Evolutionary conservation across 2,329 filamentous ascomycete species (phyloP), one percentile per base, ranked within the genome.

Genomic region (Pseudogymnoascus sp.): DNA sequence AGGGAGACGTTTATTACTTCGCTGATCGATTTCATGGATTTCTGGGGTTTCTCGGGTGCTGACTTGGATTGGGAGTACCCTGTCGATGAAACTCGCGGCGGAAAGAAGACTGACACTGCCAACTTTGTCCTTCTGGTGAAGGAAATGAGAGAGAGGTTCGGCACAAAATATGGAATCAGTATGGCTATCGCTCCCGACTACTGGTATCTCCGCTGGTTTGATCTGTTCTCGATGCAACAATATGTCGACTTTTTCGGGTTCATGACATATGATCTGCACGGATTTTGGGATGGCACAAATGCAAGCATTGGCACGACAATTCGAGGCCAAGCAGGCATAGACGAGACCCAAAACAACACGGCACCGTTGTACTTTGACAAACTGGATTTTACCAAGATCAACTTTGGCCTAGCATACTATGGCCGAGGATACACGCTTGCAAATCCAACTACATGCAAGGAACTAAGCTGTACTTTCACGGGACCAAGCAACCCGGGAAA

Each of bases 61-160:
- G 78, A 82, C 62, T 63, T 81, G 0, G 77, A 80, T 63, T 80
- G 78, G 79, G 77, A 81, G 60, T 80, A 76, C 62, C 78, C 78
- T 0, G 75, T 56, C 0, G 68, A 67, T 2, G 40, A 66, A 6
- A 71, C 73, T 3, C 71, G 77, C 0, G 76, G 75, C 6, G 78
- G 78, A 0, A 64, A 65, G 0, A 65, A 66, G 1, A 70, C 40
- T 0, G 78, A 81, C 64, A 74, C 67, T 0, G 62, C 63, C 1
- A 79, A 80, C 65, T 72, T 75, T 31, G 47, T 53, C n/a, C 25
- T 31, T n/a, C 47, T 53, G 4, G 23, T 53, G 11, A 53, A 53
- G n/a, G 47, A 53, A 28, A 53, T 53, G 47, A 53, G 47, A 53
- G 69, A 69, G 0, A 71, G 71, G 0, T 77, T 74, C 63, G 76